Evolutionary conservation across 169 alveolate genomes (phyloP).

Genomic region (Condylostoma magnum): DNA sequence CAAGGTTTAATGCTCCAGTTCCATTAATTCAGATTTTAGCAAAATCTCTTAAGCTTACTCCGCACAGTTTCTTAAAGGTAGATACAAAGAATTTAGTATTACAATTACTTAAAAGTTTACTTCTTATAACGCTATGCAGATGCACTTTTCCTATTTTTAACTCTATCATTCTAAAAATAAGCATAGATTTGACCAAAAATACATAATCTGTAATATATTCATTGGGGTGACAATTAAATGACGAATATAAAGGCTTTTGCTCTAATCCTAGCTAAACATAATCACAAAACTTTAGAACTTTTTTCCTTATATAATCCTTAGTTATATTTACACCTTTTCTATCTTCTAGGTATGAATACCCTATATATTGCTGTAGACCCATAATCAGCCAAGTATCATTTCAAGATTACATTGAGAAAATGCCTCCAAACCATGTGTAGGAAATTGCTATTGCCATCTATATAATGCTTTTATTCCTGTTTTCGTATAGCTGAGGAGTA

Average conservation of each 20-base stretch:
- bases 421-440: constrained; percentile 39
- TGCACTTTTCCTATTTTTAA: constrained; percentile 39
- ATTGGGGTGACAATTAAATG: constrained; percentile 32
- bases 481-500: constrained; percentile 29
- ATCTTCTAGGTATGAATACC: constrained; percentile 14
- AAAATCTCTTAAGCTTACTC: constrained; percentile 37
- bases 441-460: constrained; percentile 19
- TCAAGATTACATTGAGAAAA: constrained; percentile 12
- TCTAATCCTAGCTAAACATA: constrained; percentile 40
- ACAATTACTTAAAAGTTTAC: neutral
- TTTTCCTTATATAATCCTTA: constrained; percentile 31
- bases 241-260: constrained; percentile 31
- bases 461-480: constrained; percentile 16
- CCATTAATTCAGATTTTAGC: constrained; percentile 40
- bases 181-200: constrained; percentile 29
- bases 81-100: constrained; percentile 19
- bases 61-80: constrained; percentile 40
- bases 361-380: constrained; percentile 47
- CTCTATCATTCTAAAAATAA: constrained; percentile 50
- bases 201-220: constrained; percentile 26
- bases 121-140: constrained; percentile 27
- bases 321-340: constrained; percentile 25
- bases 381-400: constrained; percentile 42
- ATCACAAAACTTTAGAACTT: constrained; percentile 28
- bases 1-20: constrained; percentile 41